phyloP scores from a whole-genome alignment of 1,284 basidiomycete genomes.

The Trichosporon coremiiforme region DNA sequence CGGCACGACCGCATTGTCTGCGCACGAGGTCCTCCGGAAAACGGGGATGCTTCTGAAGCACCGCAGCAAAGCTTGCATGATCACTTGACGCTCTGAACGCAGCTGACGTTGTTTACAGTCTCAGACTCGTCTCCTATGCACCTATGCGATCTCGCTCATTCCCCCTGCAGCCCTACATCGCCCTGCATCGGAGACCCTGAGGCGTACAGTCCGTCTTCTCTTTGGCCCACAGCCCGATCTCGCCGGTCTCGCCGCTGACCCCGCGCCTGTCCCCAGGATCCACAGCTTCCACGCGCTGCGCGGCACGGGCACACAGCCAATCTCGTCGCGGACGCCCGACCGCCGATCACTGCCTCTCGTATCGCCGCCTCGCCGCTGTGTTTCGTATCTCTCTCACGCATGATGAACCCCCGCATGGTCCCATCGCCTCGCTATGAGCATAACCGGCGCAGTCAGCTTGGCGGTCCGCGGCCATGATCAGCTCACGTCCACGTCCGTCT shows the following conservation, averaged over 20 bases:
- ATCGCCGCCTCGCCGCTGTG: neutral
- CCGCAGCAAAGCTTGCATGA: conserved; percentile 1
- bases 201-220: neutral
- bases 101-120: conserved; percentile 6
- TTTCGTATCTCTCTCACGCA: neutral
- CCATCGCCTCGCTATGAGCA: neutral
- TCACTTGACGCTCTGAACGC: neutral
- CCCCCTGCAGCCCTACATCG: neutral
- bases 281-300: too few relatives aligned
- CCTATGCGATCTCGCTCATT: neutral
- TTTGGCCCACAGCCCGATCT: neutral
- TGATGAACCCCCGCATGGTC: too few relatives aligned
- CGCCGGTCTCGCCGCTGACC: neutral
- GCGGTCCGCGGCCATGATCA: neutral
- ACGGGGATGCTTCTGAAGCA: neutral
- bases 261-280: too few relatives aligned
- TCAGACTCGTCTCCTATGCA: neutral
- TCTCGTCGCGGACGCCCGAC: neutral
- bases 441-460: neutral
- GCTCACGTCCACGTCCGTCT: neutral
- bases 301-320: neutral
- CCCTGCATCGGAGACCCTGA: conserved; percentile 1
- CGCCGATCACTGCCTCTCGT: neutral
- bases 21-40: too few relatives aligned
- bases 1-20: too few relatives aligned